Percentiles rank a stretch among this genome's conserved stretches.
These are phyloP conservation scores for Cladosporium sp. DNA, from an alignment of 2,329 filamentous ascomycete species.

Conservation along the genomic window DNA sequence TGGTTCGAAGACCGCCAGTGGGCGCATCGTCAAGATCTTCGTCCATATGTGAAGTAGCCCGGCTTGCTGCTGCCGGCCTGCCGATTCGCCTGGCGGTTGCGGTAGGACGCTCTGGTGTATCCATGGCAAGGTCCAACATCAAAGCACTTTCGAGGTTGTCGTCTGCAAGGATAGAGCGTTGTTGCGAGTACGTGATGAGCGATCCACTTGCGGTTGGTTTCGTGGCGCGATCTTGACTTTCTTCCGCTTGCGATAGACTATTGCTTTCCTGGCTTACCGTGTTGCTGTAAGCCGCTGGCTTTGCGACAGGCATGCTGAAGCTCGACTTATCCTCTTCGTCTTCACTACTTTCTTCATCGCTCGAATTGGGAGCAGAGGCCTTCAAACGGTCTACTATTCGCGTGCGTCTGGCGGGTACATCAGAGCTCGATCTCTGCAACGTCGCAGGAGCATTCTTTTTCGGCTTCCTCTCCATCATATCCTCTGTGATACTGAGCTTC, in stretches of 20 bases:
- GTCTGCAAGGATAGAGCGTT: slow-evolving; percentile 58
- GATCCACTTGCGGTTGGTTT: slow-evolving; percentile 3
- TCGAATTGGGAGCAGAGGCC: slow-evolving; percentile 24
- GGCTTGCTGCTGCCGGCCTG: slow-evolving; percentile 11
- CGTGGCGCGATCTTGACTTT: background rate
- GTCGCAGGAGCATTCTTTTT: background rate
- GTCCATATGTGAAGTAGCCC: slow-evolving; percentile 23
- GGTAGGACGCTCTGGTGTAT: slow-evolving; percentile 18
- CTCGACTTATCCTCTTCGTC: slow-evolving; percentile 14
- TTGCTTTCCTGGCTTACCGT: background rate
- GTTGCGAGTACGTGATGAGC: slow-evolving; percentile 55
- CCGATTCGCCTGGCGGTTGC: slow-evolving; percentile 19
- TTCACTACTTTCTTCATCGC: slow-evolving; percentile 17
- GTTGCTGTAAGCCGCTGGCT: background rate
- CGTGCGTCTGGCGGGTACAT: slow-evolving; percentile 12
- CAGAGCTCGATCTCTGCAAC: slow-evolving; percentile 3
- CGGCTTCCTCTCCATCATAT: background rate
- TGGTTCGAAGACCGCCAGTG: slow-evolving; percentile 48
- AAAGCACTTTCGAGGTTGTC: slow-evolving; percentile 37
- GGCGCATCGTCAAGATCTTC: slow-evolving; percentile 43
- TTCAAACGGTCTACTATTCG: slow-evolving; percentile 32
- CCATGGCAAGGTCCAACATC: slow-evolving; percentile 29
- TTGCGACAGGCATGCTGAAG: background rate
- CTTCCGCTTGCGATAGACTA: background rate
- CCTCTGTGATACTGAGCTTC: slow-evolving; percentile 6